A percentile compares a stretch with the other conserved stretches of the same genome.
These are phyloP conservation scores for Daldinia loculata DNA, from an alignment of 495 filamentous ascomycete genomes.

Conservation along the genomic window DNA sequence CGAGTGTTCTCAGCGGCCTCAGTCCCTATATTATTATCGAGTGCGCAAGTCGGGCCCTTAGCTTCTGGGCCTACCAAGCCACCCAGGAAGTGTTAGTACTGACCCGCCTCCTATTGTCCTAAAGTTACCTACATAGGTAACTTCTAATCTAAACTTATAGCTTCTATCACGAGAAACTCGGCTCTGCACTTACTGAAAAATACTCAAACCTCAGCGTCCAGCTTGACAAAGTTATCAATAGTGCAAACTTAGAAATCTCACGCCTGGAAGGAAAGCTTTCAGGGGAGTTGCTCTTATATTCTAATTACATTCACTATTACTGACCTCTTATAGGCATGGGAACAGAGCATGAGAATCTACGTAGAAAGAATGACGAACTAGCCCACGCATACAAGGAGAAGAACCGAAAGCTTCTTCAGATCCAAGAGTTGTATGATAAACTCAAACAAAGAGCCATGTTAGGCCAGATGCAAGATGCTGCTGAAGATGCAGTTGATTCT, in stretches of 20 bases:
- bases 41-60: slow-evolving; percentile 82
- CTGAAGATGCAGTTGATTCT: slow-evolving; percentile 70
- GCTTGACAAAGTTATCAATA: slow-evolving; percentile 80
- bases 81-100: slow-evolving; percentile 82
- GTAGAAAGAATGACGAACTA: slow-evolving; percentile 80
- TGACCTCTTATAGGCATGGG: slow-evolving; percentile 64
- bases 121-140: too few relatives aligned
- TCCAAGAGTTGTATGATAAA: slow-evolving; percentile 84
- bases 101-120: neutral
- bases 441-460: slow-evolving; percentile 78
- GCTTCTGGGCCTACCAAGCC: slow-evolving; percentile 92
- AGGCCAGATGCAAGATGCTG: slow-evolving; percentile 73
- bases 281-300: slow-evolving; percentile 33
- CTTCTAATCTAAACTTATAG: slow-evolving; percentile 50
- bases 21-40: slow-evolving; percentile 89
- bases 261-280: slow-evolving; percentile 67
- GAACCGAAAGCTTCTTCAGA: slow-evolving; percentile 75
- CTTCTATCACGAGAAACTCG: slow-evolving; percentile 81
- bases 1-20: slow-evolving; percentile 84
- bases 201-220: slow-evolving; percentile 72
- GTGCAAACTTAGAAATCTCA: slow-evolving; percentile 82
- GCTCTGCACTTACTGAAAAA: slow-evolving; percentile 77
- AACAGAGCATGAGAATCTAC: slow-evolving; percentile 69
- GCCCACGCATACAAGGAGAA: slow-evolving; percentile 75
- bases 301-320: slow-evolving; percentile 17